A percentile compares a stretch with the other conserved stretches of the same genome.
These are phyloP conservation scores for Eremothecium gossypii DNA, from an alignment of 1,139 yeast genomes.

Conservation along the genomic window DNA sequence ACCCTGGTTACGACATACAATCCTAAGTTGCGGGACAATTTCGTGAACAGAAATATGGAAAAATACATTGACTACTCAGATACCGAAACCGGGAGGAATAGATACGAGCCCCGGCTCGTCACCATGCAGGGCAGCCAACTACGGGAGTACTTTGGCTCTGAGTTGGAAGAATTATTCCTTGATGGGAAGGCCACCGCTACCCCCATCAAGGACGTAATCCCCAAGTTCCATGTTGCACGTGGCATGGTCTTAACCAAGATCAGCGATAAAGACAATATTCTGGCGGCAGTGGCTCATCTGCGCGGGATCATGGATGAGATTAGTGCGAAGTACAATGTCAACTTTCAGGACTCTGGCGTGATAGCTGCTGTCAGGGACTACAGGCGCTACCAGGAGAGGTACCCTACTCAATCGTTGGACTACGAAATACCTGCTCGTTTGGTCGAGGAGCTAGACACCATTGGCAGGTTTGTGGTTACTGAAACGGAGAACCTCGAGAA, in stretches of 20 bases:
- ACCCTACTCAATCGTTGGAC: conserved; percentile 9
- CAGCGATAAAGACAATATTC: conserved; percentile 15
- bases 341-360: conserved; percentile 84
- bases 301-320: conserved; percentile 20
- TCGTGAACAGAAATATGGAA: conserved; percentile 27
- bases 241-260: conserved; percentile 18
- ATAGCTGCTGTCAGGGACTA: conserved; percentile 58
- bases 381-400: conserved; percentile 38
- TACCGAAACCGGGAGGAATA: conserved; percentile 12
- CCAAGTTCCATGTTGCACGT: conserved; percentile 24
- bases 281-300: conserved; percentile 14
- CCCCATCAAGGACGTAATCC: conserved; percentile 19
- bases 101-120: conserved; percentile 18
- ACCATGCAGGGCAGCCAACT: conserved; percentile 22
- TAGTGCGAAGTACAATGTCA: conserved; percentile 63
- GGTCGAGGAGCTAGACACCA: conserved; percentile 10
- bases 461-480: conserved; percentile 12
- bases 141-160: conserved; percentile 18
- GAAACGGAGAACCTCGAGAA: conserved; percentile 7
- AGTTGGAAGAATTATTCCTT: conserved; percentile 24
- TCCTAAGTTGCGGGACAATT: conserved; percentile 30
- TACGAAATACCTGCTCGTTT: conserved; percentile 15
- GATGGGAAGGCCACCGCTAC: conserved; percentile 19
- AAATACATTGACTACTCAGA: conserved; percentile 12
- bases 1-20: conserved; percentile 27